These are phyloP conservation scores for Cenchrus fungigraminus DNA, from an alignment of 176 grass and related monocot genomes.

Conservation along the genomic window DNA sequence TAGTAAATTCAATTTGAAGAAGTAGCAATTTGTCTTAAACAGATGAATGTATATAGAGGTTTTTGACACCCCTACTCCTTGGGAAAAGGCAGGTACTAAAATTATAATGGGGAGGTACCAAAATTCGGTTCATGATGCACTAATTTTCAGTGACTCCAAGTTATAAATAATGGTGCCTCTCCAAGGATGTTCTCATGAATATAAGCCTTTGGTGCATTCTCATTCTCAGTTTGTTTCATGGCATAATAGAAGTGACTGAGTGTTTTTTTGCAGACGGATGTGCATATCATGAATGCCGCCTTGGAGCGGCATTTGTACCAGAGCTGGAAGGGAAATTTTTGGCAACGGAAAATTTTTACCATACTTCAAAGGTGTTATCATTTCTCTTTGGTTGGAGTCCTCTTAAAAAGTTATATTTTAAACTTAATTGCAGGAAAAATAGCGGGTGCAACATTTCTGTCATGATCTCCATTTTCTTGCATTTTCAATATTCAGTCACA, in stretches of 20 bases:
- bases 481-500: neutral
- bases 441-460: neutral
- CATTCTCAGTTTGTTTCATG: constrained; percentile 23
- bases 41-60: neutral
- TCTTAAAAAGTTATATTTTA: constrained; percentile 12
- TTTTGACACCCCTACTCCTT: neutral
- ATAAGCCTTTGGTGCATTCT: neutral
- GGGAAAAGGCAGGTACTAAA: neutral
- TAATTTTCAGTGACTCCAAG: neutral
- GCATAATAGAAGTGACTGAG: constrained; percentile 20
- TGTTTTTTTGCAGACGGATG: constrained; percentile 68
- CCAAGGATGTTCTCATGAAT: neutral
- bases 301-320: constrained; percentile 74
- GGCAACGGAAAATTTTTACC: constrained; percentile 93
- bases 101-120: neutral
- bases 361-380: constrained; percentile 77
- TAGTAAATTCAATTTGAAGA: neutral
- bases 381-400: neutral
- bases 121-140: neutral
- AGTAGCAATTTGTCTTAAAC: constrained; percentile 10
- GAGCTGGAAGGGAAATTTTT: constrained; percentile 75
- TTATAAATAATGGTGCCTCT: neutral
- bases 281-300: constrained; percentile 57
- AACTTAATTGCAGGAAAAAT: neutral
- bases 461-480: constrained; percentile 24